A percentile compares a stretch with the other conserved stretches of the same genome.
phyloP scores from a whole-genome alignment of 1,139 yeast species.

The Suhomyces bribrorum region DNA sequence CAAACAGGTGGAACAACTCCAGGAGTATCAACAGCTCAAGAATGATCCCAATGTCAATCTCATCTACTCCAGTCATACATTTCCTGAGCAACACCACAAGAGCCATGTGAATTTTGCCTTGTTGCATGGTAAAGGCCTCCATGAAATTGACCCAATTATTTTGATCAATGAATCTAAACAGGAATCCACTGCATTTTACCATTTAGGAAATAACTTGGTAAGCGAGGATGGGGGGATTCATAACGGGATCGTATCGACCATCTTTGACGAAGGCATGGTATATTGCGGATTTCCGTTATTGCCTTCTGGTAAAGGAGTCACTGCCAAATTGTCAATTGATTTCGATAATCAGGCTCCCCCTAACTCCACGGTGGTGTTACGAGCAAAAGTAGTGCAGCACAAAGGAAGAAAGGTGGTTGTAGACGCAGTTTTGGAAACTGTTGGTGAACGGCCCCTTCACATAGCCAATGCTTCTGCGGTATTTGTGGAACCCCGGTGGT shows the following conservation, averaged over 20 bases:
- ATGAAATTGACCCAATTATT: slow-evolving; percentile 68
- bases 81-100: slow-evolving; percentile 61
- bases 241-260: slow-evolving; percentile 81
- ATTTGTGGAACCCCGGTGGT: slow-evolving; percentile 80
- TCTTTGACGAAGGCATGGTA: slow-evolving; percentile 85
- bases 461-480: slow-evolving; percentile 63
- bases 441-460: slow-evolving; percentile 30
- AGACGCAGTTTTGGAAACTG: slow-evolving; percentile 59
- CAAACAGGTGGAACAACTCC: slow-evolving; percentile 30
- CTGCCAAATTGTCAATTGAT: slow-evolving; percentile 71
- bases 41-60: slow-evolving; percentile 27
- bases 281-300: slow-evolving; percentile 81
- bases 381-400: slow-evolving; percentile 63
- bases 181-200: slow-evolving; percentile 61
- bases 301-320: slow-evolving; percentile 90
- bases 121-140: slow-evolving; percentile 58
- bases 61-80: slow-evolving; percentile 40
- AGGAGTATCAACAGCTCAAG: slow-evolving; percentile 32
- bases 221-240: slow-evolving; percentile 78
- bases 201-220: slow-evolving; percentile 65
- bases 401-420: slow-evolving; percentile 84
- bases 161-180: slow-evolving; percentile 48
- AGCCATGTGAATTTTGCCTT: slow-evolving; percentile 71
- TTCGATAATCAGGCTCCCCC: slow-evolving; percentile 70
- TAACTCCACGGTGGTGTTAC: slow-evolving; percentile 62